These are phyloP conservation scores for Aspergillus fumigatus DNA, from an alignment of 2,329 filamentous ascomycete genomes.

Conservation along the genomic window DNA sequence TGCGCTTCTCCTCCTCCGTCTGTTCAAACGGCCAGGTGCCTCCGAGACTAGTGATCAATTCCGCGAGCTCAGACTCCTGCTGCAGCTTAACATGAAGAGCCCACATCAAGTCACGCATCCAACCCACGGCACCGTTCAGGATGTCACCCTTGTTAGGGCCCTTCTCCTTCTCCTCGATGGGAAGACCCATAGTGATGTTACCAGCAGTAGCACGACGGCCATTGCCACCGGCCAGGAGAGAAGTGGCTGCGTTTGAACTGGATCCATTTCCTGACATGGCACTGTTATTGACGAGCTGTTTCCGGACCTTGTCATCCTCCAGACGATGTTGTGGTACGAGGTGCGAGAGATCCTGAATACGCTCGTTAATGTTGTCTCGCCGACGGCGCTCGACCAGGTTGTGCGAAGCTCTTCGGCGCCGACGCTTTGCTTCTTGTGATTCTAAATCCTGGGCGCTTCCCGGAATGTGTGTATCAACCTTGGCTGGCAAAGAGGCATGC, in stretches of 20 bases:
- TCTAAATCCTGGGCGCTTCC: constrained; percentile 53
- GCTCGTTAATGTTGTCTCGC: constrained; percentile 97
- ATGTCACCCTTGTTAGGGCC: constrained; percentile 99
- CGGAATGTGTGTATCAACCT: constrained; percentile 58
- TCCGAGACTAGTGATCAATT: constrained; percentile 67
- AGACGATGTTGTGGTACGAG: constrained; percentile 87
- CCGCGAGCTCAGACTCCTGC: constrained; percentile 80
- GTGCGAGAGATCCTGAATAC: constrained; percentile 92
- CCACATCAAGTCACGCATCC: constrained; percentile 98
- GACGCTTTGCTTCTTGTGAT: constrained; percentile 88
- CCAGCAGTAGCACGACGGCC: constrained; percentile 74
- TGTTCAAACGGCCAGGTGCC: constrained; percentile 74
- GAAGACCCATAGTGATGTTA: constrained; percentile 87
- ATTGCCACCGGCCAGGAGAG: constrained; percentile 77
- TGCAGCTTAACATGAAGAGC: constrained; percentile 83
- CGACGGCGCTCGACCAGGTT: constrained; percentile 93
- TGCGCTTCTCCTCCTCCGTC: constrained; percentile 88
- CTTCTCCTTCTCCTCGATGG: constrained; percentile 96
- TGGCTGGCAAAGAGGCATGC: constrained; percentile 82
- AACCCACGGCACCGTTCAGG: constrained; percentile 91
- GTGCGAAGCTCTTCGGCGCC: constrained; percentile 86
- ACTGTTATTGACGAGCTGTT: constrained; percentile 88
- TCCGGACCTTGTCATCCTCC: constrained; percentile 95
- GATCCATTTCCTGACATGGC: constrained; percentile 75
- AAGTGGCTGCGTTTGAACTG: constrained; percentile 62